Percentiles rank a stretch among this genome's conserved stretches.
Evolutionary conservation across 2,329 filamentous ascomycete genomes (phyloP).

Genomic region (Sphaerulina musiva): DNA sequence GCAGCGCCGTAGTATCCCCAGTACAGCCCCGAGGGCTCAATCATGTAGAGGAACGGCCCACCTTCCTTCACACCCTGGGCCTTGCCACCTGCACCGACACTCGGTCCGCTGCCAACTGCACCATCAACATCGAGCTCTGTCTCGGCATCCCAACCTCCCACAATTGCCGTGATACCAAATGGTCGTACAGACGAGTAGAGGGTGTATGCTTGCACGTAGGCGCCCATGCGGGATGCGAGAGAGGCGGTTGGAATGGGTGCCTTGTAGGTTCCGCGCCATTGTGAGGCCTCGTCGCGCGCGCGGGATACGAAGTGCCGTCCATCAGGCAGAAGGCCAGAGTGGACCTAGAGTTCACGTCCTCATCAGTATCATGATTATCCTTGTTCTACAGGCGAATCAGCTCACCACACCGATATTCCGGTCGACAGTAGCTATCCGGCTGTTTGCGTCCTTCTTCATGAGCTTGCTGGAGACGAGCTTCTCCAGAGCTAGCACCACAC

Average conservation of each 20-base stretch:
- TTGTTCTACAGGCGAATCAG: slow-evolving; percentile 12
- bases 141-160: slow-evolving; percentile 90
- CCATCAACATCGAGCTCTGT: slow-evolving; percentile 79
- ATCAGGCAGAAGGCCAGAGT: slow-evolving; percentile 88
- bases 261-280: slow-evolving; percentile 92
- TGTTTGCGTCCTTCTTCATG: slow-evolving; percentile 90
- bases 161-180: slow-evolving; percentile 91
- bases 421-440: slow-evolving; percentile 92
- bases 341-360: slow-evolving; percentile 55
- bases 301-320: slow-evolving; percentile 91
- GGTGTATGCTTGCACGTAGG: slow-evolving; percentile 95
- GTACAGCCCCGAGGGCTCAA: slow-evolving; percentile 92
- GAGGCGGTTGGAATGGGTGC: slow-evolving; percentile 82
- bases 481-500: slow-evolving; percentile 90
- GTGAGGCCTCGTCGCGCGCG: slow-evolving; percentile 85
- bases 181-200: slow-evolving; percentile 94
- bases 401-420: slow-evolving; percentile 87
- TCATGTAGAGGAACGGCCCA: slow-evolving; percentile 95
- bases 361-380: slow-evolving; percentile 8
- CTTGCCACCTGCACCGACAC: slow-evolving; percentile 76
- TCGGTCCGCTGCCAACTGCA: slow-evolving; percentile 76
- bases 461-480: slow-evolving; percentile 95
- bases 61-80: slow-evolving; percentile 67
- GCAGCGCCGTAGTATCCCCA: slow-evolving; percentile 99
- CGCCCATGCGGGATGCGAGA: slow-evolving; percentile 86